Base-by-base conservation (phyloP, 331 rosid species). In the Rhamnella rubrinervis region DNA sequence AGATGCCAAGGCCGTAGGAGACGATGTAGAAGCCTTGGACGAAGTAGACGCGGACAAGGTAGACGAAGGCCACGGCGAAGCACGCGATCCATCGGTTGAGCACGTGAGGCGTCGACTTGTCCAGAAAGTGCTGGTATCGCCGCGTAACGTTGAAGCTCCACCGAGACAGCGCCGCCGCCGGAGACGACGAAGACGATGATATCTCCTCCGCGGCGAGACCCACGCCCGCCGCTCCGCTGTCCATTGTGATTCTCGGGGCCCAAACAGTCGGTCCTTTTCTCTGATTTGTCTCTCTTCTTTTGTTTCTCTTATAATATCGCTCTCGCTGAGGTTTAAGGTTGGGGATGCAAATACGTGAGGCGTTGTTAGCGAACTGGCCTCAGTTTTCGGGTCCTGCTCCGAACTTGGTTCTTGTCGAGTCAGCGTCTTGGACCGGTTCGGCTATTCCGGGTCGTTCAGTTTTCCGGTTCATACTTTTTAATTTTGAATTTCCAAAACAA, bases 11-110 rank as follows among this genome's bases (percentile, higher is more conserved):
- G 9, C 85, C 98, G 66, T 92, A 92, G 21, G 98, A 87, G 18
- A 92, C 88, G 85, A 92, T 75, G 82, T 92, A 92, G 88, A 92
- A 92, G 7, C 98, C 98, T 71, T 92, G 74, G n/a, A 89, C 73
- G 10, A 84, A 64, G 80, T 82, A 89, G 18, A 92, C 96, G 50
- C 96, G 92, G 25, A 92, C 25, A 7, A 79, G 81, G 83, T 92
- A 92, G 73, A 92, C 56, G 31, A 53, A 63, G 4, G 85, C 90
- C n/a, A 82, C 68, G 19, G 47, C 76, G 10, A 86, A 46, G 70
- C 73, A 73, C 14, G 77, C 92, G 69, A 89, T 80, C 98, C 98
- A 92, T 21, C 97, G 89, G 72, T 82, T 35, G 57, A 82, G 84
- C 49, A 87, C 74, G 89, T 80, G 84, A 17, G 95, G 97, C 20